Conservation (phyloP, 1,284 basidiomycete genomes). For the Blastosporella zonata region DNA sequence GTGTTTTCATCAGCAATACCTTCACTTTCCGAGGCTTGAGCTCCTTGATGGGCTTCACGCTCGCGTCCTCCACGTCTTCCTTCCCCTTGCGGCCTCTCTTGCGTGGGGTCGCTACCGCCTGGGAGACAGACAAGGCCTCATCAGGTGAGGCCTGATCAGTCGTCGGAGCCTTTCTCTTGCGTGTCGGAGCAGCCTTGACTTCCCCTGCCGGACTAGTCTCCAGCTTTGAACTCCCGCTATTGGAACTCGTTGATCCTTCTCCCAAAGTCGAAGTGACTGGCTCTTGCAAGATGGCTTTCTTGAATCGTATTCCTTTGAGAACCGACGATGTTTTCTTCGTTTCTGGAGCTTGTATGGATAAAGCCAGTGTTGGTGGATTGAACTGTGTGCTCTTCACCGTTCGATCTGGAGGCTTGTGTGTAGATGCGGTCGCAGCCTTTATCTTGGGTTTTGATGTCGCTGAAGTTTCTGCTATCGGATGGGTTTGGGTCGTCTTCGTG, state of each 20-base stretch:
- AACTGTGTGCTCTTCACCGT: too few relatives aligned
- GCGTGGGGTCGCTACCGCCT: not conserved
- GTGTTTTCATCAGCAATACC: not conserved
- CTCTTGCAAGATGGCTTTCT: too few relatives aligned
- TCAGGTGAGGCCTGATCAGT: not conserved
- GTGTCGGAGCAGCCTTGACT: not conserved
- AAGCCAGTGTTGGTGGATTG: too few relatives aligned
- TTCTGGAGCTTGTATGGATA: too few relatives aligned
- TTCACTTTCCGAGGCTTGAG: not conserved
- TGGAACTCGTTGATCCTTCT: not conserved
- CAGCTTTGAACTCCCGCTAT: not conserved
- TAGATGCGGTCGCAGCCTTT: too few relatives aligned
- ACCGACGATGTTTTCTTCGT: too few relatives aligned
- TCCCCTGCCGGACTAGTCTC: not conserved
- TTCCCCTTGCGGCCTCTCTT: conserved; percentile 3
- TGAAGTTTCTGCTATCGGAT: not conserved
- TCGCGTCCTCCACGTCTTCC: not conserved
- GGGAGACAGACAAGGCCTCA: not conserved
- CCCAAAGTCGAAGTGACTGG: too few relatives aligned
- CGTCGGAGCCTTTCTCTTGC: not conserved
- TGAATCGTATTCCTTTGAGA: too few relatives aligned
- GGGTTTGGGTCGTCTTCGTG: not conserved
- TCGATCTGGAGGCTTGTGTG: too few relatives aligned
- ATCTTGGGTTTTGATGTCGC: too few relatives aligned
- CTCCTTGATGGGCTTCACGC: not conserved